Percentiles rank a stretch among this genome's conserved stretches.
Conservation (phyloP, 2,329 filamentous ascomycete species). For the Pezizomycotina sp. region DNA sequence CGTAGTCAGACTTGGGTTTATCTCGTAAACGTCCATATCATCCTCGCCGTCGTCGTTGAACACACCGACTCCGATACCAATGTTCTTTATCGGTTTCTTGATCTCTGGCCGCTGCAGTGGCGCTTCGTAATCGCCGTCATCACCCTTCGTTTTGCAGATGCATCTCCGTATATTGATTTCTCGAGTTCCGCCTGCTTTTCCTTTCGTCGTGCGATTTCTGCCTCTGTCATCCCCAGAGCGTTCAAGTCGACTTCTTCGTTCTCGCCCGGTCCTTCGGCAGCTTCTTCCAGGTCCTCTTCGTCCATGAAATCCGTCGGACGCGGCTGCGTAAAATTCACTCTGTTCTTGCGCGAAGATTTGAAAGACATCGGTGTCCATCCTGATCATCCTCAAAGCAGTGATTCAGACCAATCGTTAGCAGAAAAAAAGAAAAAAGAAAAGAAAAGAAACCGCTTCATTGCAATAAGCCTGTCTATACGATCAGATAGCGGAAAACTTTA, state of each 20-base stretch:
- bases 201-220: conserved; percentile 36
- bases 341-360: conserved; percentile 70
- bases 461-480: neutral
- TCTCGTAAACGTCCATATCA: conserved; percentile 83
- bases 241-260: conserved; percentile 53
- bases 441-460: conserved; percentile 9
- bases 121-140: conserved; percentile 34
- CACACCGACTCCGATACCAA: conserved; percentile 70
- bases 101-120: conserved; percentile 24
- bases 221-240: conserved; percentile 52
- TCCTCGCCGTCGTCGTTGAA: conserved; percentile 89
- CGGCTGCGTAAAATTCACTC: conserved; percentile 42
- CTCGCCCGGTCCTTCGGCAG: conserved; percentile 60
- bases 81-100: conserved; percentile 35
- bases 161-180: conserved; percentile 42
- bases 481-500: conserved; percentile 8
- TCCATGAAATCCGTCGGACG: conserved; percentile 93
- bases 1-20: conserved; percentile 87
- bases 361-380: conserved; percentile 85
- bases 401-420: conserved; percentile 1
- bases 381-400: conserved; percentile 3
- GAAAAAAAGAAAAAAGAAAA: neutral
- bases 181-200: conserved; percentile 58
- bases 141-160: conserved; percentile 34
- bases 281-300: conserved; percentile 81